These are phyloP conservation scores for Fusarium stilboides DNA, from an alignment of 2,329 filamentous ascomycete genomes.

Conservation along the genomic window DNA sequence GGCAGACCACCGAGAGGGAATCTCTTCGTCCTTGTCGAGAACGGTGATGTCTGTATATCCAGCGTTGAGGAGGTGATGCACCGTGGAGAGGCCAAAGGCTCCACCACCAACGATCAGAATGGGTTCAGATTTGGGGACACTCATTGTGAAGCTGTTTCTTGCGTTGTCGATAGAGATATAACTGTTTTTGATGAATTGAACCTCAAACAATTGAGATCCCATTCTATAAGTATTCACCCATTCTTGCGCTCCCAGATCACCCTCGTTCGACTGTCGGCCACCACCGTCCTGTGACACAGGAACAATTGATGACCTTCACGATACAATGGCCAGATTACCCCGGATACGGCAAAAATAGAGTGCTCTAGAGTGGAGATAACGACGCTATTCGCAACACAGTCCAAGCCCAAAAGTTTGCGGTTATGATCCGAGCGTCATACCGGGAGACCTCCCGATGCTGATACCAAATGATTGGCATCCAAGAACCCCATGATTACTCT, in stretches of 20 bases:
- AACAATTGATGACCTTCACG: neutral
- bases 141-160: slow-evolving; percentile 22
- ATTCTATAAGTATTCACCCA: neutral
- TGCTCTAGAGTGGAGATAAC: neutral
- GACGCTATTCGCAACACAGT: neutral
- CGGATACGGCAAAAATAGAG: slow-evolving; percentile 4
- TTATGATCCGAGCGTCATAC: neutral
- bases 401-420: neutral
- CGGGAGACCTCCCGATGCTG: slow-evolving; percentile 17
- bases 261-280: neutral
- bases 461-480: neutral
- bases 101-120: slow-evolving; percentile 63
- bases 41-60: slow-evolving; percentile 65
- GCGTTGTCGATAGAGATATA: too few species aligned
- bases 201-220: neutral
- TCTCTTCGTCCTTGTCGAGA: slow-evolving; percentile 57
- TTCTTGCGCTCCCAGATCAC: too few species aligned
- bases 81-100: slow-evolving; percentile 66
- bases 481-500: neutral
- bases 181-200: too few species aligned
- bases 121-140: slow-evolving; percentile 42
- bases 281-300: neutral
- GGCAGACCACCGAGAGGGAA: slow-evolving; percentile 65
- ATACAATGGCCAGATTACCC: neutral
- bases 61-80: slow-evolving; percentile 60